Percentiles rank a stretch among this genome's conserved stretches.
phyloP scores from a whole-genome alignment of 129 eudicot genomes.

The Cynara cardunculus region DNA sequence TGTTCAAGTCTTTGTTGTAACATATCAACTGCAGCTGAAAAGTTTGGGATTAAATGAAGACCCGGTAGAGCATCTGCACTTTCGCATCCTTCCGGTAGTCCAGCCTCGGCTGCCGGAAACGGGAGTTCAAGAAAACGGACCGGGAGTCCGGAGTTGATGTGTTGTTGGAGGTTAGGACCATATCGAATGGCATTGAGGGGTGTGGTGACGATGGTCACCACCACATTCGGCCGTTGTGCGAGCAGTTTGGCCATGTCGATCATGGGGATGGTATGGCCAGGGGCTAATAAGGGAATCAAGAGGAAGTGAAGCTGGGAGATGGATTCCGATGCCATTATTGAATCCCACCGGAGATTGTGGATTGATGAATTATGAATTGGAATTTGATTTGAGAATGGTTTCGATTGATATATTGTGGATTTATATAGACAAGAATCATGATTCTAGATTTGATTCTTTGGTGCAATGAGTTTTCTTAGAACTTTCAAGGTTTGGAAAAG shows the following conservation, averaged over 20 bases:
- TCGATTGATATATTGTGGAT: not conserved
- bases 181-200: slow-evolving; percentile 32
- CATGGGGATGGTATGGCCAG: slow-evolving; percentile 58
- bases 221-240: slow-evolving; percentile 21
- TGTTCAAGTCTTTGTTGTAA: slow-evolving; percentile 34
- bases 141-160: slow-evolving; percentile 30
- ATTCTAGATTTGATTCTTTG: not conserved
- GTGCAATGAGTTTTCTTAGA: not conserved
- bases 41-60: slow-evolving; percentile 14
- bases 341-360: not conserved
- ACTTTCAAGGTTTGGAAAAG: not conserved
- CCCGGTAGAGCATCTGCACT: slow-evolving; percentile 47
- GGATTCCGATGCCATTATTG: slow-evolving; percentile 13
- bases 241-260: slow-evolving; percentile 45
- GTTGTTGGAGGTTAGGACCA: slow-evolving; percentile 24
- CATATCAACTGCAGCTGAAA: slow-evolving; percentile 29
- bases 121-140: slow-evolving; percentile 33
- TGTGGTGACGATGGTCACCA: slow-evolving; percentile 40
- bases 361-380: not conserved
- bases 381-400: not conserved
- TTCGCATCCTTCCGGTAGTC: slow-evolving; percentile 63
- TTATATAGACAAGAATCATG: slow-evolving; percentile 2
- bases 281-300: slow-evolving; percentile 43
- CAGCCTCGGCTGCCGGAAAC: slow-evolving; percentile 40
- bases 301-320: slow-evolving; percentile 39